phyloP scores from a whole-genome alignment of 345 rosid genomes.

The Streptanthus diversifolius region DNA sequence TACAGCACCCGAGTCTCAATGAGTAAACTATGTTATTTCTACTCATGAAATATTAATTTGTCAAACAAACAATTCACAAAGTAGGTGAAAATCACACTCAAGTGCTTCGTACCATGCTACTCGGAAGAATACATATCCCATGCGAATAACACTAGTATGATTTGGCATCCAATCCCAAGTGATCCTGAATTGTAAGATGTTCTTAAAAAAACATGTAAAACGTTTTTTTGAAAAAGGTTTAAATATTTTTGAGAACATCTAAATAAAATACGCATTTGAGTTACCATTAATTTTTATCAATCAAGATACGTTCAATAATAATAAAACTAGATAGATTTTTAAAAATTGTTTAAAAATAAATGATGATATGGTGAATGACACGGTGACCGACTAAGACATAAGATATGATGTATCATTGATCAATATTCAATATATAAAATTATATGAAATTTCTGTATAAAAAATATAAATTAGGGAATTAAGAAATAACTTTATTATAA shows the following conservation, averaged over 20 bases:
- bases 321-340: no score
- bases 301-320: no score
- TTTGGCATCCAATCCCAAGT: not conserved
- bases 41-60: not conserved
- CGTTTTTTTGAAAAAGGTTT: no score
- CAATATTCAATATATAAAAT: no score
- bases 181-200: no score
- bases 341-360: no score
- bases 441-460: not conserved
- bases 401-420: not conserved
- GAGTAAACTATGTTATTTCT: not conserved
- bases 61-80: no score
- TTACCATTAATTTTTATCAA: not conserved
- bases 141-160: not conserved
- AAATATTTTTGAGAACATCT: no score
- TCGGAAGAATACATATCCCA: not conserved
- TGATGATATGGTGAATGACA: not conserved
- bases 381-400: not conserved
- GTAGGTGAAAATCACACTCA: not conserved
- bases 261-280: not conserved
- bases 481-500: not conserved
- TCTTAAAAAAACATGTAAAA: no score
- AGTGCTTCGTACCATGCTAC: not conserved
- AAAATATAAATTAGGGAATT: not conserved
- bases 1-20: no score